These are phyloP conservation scores for Actinidia polygama DNA, from an alignment of 179 eudicot genomes.

Conservation along the genomic window DNA sequence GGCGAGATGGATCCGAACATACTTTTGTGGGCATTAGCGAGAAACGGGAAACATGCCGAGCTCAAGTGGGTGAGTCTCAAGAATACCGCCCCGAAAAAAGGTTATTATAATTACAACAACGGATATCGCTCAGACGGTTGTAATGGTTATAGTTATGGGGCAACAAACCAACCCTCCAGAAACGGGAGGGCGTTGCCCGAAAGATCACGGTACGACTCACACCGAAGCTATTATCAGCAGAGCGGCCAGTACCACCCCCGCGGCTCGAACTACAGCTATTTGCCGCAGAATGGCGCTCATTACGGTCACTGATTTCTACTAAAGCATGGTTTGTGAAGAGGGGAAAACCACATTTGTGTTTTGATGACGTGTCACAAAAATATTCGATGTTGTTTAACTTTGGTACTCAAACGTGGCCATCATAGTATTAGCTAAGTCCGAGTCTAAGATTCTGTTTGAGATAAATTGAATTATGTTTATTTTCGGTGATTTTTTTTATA, in stretches of 20 bases:
- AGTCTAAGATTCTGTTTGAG: neutral
- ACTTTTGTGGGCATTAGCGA: too few species aligned
- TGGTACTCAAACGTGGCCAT: neutral
- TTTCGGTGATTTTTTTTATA: too few species aligned
- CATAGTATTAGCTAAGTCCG: neutral
- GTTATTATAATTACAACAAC: too few species aligned
- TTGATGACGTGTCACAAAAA: neutral
- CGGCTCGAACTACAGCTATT: neutral
- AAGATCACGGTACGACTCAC: too few species aligned
- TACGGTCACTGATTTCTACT: neutral
- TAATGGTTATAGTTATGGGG: too few species aligned
- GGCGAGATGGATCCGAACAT: conserved; percentile 27
- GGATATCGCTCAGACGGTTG: too few species aligned
- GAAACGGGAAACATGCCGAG: conserved; percentile 22
- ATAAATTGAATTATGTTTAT: neutral
- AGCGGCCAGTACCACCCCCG: neutral
- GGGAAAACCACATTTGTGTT: neutral
- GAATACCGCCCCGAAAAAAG: neutral
- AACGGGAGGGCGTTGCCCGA: too few species aligned
- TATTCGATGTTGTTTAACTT: neutral
- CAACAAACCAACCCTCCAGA: too few species aligned
- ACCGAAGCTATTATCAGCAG: too few species aligned
- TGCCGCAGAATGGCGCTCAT: neutral
- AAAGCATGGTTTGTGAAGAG: too few species aligned
- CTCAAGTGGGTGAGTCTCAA: neutral